Base-by-base conservation (phyloP, 805 yeast genomes). In the Metschnikowia continentalis region DNA sequence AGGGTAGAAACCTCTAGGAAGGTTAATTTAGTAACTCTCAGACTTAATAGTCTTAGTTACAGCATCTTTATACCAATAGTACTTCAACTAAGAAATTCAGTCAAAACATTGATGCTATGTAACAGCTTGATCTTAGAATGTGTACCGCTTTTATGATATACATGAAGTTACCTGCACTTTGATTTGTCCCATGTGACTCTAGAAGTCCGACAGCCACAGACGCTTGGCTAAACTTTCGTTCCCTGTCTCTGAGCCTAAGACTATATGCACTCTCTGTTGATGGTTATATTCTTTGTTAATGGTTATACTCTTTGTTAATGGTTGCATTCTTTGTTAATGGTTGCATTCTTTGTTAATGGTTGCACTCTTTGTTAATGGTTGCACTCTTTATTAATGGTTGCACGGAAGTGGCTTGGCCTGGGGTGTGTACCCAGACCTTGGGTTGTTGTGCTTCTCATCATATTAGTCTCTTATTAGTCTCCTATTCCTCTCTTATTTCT, bases 1-100 rank as follows among this genome's bases (percentile, higher is more conserved):
- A 69, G 32, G 87, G 86, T 51, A 66, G 91, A 52, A 78, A 81
- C 53, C 61, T 71, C 48, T 88, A 91, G 95, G 90, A 86, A 57
- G 67, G 23, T 43, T 40, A 14, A 5, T 22, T 17, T 14, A 19
- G 43, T 14, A 32, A 13, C 42, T 3, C 32, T n/a, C 32, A 42
- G 22, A 15, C 23, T 6, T 22, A 26, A 10, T 26, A 40, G 43
- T 15, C 32, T 7, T 14, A 8, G 15, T 19, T 13, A 14, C 26
- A 6, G 8, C 26, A 19, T 36, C 19, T 19, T 3, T 3, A 36
- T 36, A 6, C 38, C 26, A 23, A 23, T 23, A 23, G 26, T 23
- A 6, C 26, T 23, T 23, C 10, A 23, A 23, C 2, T 6, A 7
- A 23, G 26, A 3, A 23, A 23, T 2, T 23, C 11, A 26, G 30